A percentile compares a stretch with the other conserved stretches of the same genome.
phyloP scores from a whole-genome alignment of 257 asterid species.

The Forsythia suspensa region DNA sequence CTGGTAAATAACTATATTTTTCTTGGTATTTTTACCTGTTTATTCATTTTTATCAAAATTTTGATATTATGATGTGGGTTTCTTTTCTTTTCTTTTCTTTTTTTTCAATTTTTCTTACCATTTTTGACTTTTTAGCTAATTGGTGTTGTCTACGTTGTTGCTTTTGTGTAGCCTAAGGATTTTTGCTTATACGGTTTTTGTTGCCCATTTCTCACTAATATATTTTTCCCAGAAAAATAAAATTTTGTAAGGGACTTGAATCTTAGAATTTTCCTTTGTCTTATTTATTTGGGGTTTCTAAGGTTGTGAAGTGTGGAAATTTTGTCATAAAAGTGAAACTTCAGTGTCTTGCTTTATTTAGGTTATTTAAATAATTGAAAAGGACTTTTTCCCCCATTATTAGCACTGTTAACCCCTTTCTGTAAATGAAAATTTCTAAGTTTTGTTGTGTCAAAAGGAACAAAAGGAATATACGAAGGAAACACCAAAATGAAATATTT shows the following conservation, averaged over 20 bases:
- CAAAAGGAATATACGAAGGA: background rate
- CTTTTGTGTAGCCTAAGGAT: background rate
- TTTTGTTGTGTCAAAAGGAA: background rate
- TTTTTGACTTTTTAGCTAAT: slow-evolving; percentile 14
- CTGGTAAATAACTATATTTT: slow-evolving; percentile 41
- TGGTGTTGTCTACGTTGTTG: slow-evolving; percentile 11
- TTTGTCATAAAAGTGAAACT: background rate
- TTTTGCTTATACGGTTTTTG: background rate
- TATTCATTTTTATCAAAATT: slow-evolving; percentile 2
- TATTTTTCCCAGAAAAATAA: background rate
- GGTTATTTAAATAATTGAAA: background rate
- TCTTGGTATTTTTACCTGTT: background rate
- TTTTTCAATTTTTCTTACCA: slow-evolving; percentile 8
- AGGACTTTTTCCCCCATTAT: background rate
- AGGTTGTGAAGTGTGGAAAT: background rate
- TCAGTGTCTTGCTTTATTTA: slow-evolving; percentile 8
- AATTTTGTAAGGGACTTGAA: background rate
- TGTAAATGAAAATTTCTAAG: background rate
- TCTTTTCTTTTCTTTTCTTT: background rate
- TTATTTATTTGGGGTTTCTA: background rate
- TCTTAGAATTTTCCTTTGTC: background rate
- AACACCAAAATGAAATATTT: background rate
- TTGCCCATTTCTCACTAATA: slow-evolving; percentile 2
- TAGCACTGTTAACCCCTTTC: background rate
- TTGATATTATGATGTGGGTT: slow-evolving; percentile 29